Evolutionary conservation across 2,329 filamentous ascomycete genomes (phyloP), one percentile per base, ranked within the genome.

Genomic region (Thermochaetoides dissita): DNA sequence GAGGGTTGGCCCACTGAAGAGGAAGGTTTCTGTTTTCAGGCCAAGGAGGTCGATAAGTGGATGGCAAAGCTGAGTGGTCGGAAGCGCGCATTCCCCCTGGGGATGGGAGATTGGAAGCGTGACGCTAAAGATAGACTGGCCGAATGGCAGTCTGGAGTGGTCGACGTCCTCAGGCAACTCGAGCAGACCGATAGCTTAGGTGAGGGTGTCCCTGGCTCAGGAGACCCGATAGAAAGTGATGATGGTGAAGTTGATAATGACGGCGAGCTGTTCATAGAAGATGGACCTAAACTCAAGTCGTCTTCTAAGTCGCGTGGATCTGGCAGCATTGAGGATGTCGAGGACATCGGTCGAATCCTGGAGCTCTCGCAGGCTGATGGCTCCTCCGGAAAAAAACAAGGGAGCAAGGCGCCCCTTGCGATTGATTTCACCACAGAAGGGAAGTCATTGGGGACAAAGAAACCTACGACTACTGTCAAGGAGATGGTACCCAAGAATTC

Each of bases 401-500:
- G 17, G 17, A 11, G 7, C n/a, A 7, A 61, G 46, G 55, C 70
- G 34, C 68, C 80, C 5, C 67, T 94, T 3, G 81, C 87, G 0
- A 69, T 95, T 45, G 91, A 96, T 60, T 96, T 95, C 54, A 91
- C 84, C 2, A 84, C 81, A 0, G 79, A 79, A 53, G 69, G 69
- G 43, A 72, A 71, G 43, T 59, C 69, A 2, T 65, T 61, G 17
- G 59, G 66, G 28, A 73, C 71, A 48, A 64, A 61, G 35, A 62
- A 64, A 1, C 58, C 65, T 3, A 54, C 63, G 1, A 61, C 65
- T 10, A 61, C 66, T 4, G 63, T 74, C 39, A 95, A 95, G 60
- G 84, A 94, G 57, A 98, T 98, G 91, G 91, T 96, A 1, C 86
- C 91, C 7, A 83, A 81, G 49, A 78, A 79, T 46, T 94, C 89